Evolutionary conservation across 2,329 filamentous ascomycete genomes (phyloP).

Genomic region (Xylaria sp.): DNA sequence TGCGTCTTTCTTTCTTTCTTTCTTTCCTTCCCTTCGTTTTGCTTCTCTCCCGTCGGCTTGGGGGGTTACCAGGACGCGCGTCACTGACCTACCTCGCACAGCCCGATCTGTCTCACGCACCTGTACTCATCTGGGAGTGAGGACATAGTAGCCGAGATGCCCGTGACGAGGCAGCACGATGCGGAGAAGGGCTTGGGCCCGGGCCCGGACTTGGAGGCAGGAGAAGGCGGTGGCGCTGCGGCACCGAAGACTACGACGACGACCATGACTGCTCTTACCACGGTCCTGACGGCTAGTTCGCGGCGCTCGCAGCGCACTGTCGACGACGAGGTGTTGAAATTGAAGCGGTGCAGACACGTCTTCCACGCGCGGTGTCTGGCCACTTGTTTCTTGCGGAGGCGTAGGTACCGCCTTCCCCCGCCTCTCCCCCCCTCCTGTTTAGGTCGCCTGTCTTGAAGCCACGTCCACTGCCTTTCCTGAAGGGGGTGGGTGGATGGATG

Average conservation of each 20-base stretch:
- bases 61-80: not conserved
- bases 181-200: not conserved
- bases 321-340: constrained; percentile 40
- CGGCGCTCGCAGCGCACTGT: constrained; percentile 6
- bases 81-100: constrained; percentile 12
- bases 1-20: constrained; percentile 17
- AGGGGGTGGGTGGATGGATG: too few relatives aligned
- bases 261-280: too few relatives aligned
- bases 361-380: constrained; percentile 46
- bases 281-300: too few relatives aligned
- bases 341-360: constrained; percentile 42
- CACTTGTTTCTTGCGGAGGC: constrained; percentile 42
- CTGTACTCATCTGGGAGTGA: constrained; percentile 27
- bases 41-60: too few relatives aligned
- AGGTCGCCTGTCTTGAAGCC: too few relatives aligned
- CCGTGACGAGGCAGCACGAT: not conserved
- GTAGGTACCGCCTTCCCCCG: too few relatives aligned
- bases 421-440: too few relatives aligned
- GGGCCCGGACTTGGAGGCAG: constrained; percentile 26
- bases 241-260: constrained; percentile 11
- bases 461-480: too few relatives aligned
- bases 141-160: constrained; percentile 3
- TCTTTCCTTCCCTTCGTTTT: too few relatives aligned
- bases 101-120: constrained; percentile 32
- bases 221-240: constrained; percentile 8